Conservation (phyloP, 352 stramenopile species). For the Phytophthora nicotianae region DNA sequence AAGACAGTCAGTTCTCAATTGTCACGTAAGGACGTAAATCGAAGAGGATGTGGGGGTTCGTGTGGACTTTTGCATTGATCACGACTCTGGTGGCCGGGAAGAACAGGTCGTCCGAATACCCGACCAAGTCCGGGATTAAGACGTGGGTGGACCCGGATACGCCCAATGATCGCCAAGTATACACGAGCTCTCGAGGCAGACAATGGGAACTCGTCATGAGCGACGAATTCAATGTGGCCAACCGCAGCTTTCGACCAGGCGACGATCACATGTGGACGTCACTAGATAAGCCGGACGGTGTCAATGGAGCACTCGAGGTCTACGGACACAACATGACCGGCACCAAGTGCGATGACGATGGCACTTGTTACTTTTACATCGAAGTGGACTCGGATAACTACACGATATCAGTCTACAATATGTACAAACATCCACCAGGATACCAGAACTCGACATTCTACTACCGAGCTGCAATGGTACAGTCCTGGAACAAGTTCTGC, state of each 20-base stretch:
- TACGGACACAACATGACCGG: conserved; percentile 88
- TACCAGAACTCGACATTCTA: conserved; percentile 58
- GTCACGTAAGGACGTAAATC: background rate
- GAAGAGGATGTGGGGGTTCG: conserved; percentile 7
- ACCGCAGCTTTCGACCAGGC: conserved; percentile 90
- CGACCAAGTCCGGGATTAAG: conserved; percentile 39
- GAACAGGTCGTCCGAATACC: conserved; percentile 31
- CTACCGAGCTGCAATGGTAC: conserved; percentile 85
- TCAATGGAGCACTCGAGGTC: conserved; percentile 89
- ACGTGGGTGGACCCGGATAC: conserved; percentile 72
- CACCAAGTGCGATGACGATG: conserved; percentile 51
- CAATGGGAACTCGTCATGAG: conserved; percentile 88
- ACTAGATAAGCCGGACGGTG: conserved; percentile 94
- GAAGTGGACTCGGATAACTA: conserved; percentile 40
- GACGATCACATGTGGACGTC: conserved; percentile 95
- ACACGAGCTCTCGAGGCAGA: conserved; percentile 51
- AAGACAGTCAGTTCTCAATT: conserved; percentile 15
- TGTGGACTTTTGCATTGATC: conserved; percentile 1
- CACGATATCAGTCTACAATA: conserved; percentile 61
- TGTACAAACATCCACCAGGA: conserved; percentile 50
- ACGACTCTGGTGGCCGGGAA: conserved; percentile 14
- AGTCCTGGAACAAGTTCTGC: conserved; percentile 95
- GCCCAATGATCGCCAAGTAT: conserved; percentile 33
- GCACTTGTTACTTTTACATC: conserved; percentile 59
- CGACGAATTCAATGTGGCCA: conserved; percentile 94